A percentile compares a stretch with the other conserved stretches of the same genome.
phyloP scores from a whole-genome alignment of 169 alveolate genomes.

The Nephromyces sp. region DNA sequence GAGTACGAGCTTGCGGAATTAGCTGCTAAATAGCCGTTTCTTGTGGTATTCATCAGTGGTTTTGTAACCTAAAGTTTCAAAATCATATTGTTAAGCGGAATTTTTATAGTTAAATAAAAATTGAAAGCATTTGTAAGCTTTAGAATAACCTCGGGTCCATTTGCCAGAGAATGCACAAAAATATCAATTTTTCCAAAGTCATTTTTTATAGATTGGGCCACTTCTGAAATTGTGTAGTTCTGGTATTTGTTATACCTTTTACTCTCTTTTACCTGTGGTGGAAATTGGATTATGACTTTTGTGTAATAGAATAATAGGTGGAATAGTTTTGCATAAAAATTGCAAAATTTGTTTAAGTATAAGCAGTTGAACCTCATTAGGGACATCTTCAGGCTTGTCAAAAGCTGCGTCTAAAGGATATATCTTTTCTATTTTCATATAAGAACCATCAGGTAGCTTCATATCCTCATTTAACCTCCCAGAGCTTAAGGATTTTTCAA shows the following conservation, averaged over 20 bases:
- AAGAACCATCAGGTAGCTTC: constrained; percentile 9
- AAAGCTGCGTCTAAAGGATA: constrained; percentile 59
- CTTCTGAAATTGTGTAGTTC: constrained; percentile 50
- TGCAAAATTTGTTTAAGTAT: not conserved
- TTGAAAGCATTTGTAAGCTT: not conserved
- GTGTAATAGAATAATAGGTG: not conserved
- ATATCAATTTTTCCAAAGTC: constrained; percentile 46
- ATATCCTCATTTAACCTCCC: constrained; percentile 39
- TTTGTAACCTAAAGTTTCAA: constrained; percentile 37
- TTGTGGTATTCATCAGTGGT: constrained; percentile 54
- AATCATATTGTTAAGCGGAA: too few species aligned
- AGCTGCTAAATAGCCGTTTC: constrained; percentile 62
- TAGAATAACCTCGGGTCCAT: constrained; percentile 50
- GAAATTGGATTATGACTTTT: not conserved
- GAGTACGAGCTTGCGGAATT: constrained; percentile 56
- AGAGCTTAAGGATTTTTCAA: constrained; percentile 22
- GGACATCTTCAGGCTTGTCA: constrained; percentile 50
- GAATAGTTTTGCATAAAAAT: not conserved
- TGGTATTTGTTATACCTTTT: constrained; percentile 50
- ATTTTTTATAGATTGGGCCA: constrained; percentile 30
- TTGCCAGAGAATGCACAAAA: constrained; percentile 63
- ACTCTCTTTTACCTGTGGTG: constrained; percentile 34
- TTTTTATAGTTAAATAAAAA: too few species aligned
- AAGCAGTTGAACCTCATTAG: constrained; percentile 38
- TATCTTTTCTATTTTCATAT: constrained; percentile 41